Evolutionary conservation across 345 rosid species (phyloP).

Genomic region (Ceriops tagal): DNA sequence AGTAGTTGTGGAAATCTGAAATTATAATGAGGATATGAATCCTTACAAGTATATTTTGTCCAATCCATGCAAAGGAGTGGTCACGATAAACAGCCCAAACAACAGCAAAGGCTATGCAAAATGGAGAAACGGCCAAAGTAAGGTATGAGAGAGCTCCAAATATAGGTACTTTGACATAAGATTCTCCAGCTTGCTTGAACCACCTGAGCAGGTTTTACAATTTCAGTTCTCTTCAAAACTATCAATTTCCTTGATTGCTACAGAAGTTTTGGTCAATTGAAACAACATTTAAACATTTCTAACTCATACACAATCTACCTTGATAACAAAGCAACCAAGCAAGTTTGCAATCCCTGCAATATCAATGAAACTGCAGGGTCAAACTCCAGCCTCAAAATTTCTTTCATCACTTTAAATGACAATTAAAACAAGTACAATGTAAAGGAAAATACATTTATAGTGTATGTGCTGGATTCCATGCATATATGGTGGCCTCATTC

Average conservation of each 20-base stretch:
- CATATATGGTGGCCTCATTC: neutral
- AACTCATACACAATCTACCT: conserved; percentile 40
- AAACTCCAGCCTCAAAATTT: conserved; percentile 1
- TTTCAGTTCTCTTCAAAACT: conserved; percentile 10
- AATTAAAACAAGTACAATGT: neutral
- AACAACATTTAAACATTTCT: neutral
- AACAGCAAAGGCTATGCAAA: conserved; percentile 86
- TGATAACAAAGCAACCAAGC: conserved; percentile 78
- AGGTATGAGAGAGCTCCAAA: conserved; percentile 82
- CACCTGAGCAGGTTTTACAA: conserved; percentile 48
- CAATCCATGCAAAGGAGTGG: conserved; percentile 79
- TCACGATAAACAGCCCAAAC: conserved; percentile 81
- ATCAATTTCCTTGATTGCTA: neutral
- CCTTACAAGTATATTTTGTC: conserved; percentile 96
- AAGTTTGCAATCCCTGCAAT: conserved; percentile 97
- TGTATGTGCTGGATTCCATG: neutral
- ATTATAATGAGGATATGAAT: conserved; percentile 12
- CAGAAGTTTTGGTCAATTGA: neutral
- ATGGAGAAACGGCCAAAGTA: conserved; percentile 83
- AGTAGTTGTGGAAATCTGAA: too few species aligned
- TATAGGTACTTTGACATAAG: conserved; percentile 76
- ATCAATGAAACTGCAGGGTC: conserved; percentile 21
- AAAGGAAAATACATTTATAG: neutral
- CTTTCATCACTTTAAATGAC: conserved; percentile 4
- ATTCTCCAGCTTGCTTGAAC: conserved; percentile 63